Evolutionary conservation across 2,329 filamentous ascomycete genomes (phyloP).

Genomic region (Colletotrichum sp.): DNA sequence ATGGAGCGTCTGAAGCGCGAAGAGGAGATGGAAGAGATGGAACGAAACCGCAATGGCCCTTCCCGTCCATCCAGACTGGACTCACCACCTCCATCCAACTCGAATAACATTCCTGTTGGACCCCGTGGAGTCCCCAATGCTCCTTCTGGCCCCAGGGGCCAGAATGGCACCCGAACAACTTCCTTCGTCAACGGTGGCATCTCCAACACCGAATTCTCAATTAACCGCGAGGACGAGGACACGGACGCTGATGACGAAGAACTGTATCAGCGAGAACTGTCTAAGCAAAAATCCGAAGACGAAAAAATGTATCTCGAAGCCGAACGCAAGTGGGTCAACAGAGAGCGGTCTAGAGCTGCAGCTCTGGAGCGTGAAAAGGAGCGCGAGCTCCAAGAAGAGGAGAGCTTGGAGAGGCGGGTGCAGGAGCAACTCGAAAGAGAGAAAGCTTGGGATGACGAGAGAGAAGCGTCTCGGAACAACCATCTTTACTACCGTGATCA

Average conservation of each 20-base stretch:
- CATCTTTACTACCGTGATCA: slow-evolving; percentile 90
- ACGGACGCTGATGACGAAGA: slow-evolving; percentile 89
- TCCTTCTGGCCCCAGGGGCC: slow-evolving; percentile 68
- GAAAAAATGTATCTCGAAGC: slow-evolving; percentile 85
- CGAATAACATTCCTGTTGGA: slow-evolving; percentile 80
- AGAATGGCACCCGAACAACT: slow-evolving; percentile 69
- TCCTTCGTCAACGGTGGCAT: slow-evolving; percentile 82
- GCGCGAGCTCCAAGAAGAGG: slow-evolving; percentile 77
- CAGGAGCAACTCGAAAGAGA: slow-evolving; percentile 70
- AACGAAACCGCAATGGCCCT: slow-evolving; percentile 73
- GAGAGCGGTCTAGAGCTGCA: slow-evolving; percentile 82
- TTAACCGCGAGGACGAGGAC: slow-evolving; percentile 80
- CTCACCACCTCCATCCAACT: slow-evolving; percentile 68
- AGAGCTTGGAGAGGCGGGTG: slow-evolving; percentile 68
- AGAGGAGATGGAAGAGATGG: slow-evolving; percentile 89
- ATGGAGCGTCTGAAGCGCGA: slow-evolving; percentile 86
- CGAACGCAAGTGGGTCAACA: slow-evolving; percentile 88
- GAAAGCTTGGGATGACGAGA: slow-evolving; percentile 86
- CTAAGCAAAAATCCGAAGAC: slow-evolving; percentile 75
- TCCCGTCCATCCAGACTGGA: slow-evolving; percentile 70
- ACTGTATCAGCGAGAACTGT: slow-evolving; percentile 73
- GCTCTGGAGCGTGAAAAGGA: slow-evolving; percentile 86
- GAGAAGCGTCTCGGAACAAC: slow-evolving; percentile 74
- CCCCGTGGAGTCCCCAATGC: slow-evolving; percentile 76
- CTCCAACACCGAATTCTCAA: slow-evolving; percentile 61